A percentile compares a stretch with the other conserved stretches of the same genome.
phyloP scores from a whole-genome alignment of 2,329 filamentous ascomycete species.

The Pezicula carpinea region DNA sequence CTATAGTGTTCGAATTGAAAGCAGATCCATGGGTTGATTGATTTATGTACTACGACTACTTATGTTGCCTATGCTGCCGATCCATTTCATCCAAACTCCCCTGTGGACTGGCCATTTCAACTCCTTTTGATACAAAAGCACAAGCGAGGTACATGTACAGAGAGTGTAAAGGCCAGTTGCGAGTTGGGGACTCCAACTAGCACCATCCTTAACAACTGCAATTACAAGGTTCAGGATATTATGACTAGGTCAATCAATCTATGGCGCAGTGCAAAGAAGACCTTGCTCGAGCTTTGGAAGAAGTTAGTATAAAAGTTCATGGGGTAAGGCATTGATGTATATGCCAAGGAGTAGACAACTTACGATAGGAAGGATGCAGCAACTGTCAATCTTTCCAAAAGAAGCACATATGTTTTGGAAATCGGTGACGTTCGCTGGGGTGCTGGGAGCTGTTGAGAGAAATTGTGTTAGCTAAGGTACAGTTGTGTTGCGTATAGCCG shows the following conservation, averaged over 20 bases:
- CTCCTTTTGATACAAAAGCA: too few relatives aligned
- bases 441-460: conserved; percentile 28
- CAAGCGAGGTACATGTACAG: too few relatives aligned
- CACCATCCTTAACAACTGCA: too few relatives aligned
- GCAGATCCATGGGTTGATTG: too few relatives aligned
- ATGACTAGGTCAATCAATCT: not conserved
- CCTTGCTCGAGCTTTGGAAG: conserved; percentile 21
- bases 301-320: not conserved
- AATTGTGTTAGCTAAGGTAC: not conserved
- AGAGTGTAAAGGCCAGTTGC: too few relatives aligned
- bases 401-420: conserved; percentile 21
- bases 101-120: too few relatives aligned
- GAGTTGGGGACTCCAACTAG: too few relatives aligned
- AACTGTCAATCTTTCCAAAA: conserved; percentile 38
- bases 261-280: conserved; percentile 31
- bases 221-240: not conserved
- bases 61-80: too few relatives aligned
- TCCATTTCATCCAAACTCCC: too few relatives aligned
- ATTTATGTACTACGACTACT: too few relatives aligned
- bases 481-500: not conserved
- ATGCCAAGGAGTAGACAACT: not conserved
- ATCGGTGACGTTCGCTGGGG: conserved; percentile 37
- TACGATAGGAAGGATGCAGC: conserved; percentile 49
- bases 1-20: too few relatives aligned
- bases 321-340: not conserved